A percentile compares a stretch with the other conserved stretches of the same genome.
phyloP scores from a whole-genome alignment of 345 rosid species.

The Linum trigynum region DNA sequence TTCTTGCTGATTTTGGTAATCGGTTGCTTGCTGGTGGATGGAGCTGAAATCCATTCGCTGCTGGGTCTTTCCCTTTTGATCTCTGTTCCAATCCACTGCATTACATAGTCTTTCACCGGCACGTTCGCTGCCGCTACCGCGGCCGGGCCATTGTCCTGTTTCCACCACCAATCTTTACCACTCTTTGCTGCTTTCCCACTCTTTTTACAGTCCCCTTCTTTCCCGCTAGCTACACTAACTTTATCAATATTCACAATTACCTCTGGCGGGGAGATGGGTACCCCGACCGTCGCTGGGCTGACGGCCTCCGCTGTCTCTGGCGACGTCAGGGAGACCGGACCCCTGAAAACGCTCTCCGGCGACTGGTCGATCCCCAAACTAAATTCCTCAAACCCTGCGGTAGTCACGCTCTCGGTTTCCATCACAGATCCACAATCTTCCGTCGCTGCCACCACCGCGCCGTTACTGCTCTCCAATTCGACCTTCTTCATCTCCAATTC shows the following conservation, averaged over 20 bases:
- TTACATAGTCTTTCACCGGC: slow-evolving; percentile 65
- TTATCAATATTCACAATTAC: neutral
- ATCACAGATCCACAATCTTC: slow-evolving; percentile 64
- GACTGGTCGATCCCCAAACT: slow-evolving; percentile 54
- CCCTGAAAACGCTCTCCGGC: slow-evolving; percentile 35
- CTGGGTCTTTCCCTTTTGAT: slow-evolving; percentile 70
- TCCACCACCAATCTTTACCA: slow-evolving; percentile 31
- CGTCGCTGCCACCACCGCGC: neutral
- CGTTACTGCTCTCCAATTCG: slow-evolving; percentile 12
- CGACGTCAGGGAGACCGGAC: slow-evolving; percentile 30
- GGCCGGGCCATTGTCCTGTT: neutral
- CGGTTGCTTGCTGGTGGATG: slow-evolving; percentile 17
- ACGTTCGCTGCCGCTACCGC: slow-evolving; percentile 25
- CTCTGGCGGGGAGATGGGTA: slow-evolving; percentile 22
- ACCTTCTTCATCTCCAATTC: slow-evolving; percentile 21
- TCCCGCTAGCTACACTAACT: slow-evolving; percentile 5
- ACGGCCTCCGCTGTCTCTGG: slow-evolving; percentile 31
- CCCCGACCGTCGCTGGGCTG: slow-evolving; percentile 18
- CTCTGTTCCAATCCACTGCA: slow-evolving; percentile 90
- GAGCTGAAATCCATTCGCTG: slow-evolving; percentile 53
- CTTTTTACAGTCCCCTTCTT: slow-evolving; percentile 20
- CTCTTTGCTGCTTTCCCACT: slow-evolving; percentile 16
- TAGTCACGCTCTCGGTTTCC: slow-evolving; percentile 66
- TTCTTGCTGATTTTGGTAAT: slow-evolving; percentile 35
- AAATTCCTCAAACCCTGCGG: slow-evolving; percentile 49